These are phyloP conservation scores for Blastosporella zonata DNA, from an alignment of 1,284 basidiomycete species.

Conservation along the genomic window DNA sequence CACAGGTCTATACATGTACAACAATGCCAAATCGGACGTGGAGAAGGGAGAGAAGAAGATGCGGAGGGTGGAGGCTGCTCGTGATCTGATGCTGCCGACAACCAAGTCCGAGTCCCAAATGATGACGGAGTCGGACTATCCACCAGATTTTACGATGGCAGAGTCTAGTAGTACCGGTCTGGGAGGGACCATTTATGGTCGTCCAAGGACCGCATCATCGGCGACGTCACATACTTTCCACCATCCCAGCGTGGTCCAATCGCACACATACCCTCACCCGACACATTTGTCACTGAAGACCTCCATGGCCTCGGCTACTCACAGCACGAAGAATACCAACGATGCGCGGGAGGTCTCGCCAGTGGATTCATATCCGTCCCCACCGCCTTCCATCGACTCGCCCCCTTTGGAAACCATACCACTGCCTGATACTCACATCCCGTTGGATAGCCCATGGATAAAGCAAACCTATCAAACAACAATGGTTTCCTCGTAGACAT, in stretches of 20 bases:
- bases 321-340: slow-evolving; percentile 14
- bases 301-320: slow-evolving; percentile 21
- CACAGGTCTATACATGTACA: slow-evolving; percentile 93
- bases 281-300: slow-evolving; percentile 28
- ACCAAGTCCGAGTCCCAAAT: slow-evolving; percentile 56
- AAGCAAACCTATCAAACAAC: slow-evolving; percentile 12
- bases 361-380: slow-evolving; percentile 68
- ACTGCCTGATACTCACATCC: slow-evolving; percentile 20
- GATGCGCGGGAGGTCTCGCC: slow-evolving; percentile 24
- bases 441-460: slow-evolving; percentile 15
- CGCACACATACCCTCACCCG: slow-evolving; percentile 21
- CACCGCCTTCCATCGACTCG: slow-evolving; percentile 71
- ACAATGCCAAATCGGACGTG: slow-evolving; percentile 90
- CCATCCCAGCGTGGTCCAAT: slow-evolving; percentile 21
- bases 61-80: slow-evolving; percentile 78
- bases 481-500: slow-evolving; percentile 12
- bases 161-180: slow-evolving; percentile 35
- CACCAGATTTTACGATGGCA: slow-evolving; percentile 29
- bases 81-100: slow-evolving; percentile 69
- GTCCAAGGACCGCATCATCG: slow-evolving; percentile 31
- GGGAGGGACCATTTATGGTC: slow-evolving; percentile 30
- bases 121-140: slow-evolving; percentile 39
- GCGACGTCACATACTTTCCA: slow-evolving; percentile 23
- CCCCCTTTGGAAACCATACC: slow-evolving; percentile 42
- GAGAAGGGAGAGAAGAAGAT: slow-evolving; percentile 89